phyloP scores from a whole-genome alignment of 2,329 filamentous ascomycete species.

The Calonectria multiphialidica region DNA sequence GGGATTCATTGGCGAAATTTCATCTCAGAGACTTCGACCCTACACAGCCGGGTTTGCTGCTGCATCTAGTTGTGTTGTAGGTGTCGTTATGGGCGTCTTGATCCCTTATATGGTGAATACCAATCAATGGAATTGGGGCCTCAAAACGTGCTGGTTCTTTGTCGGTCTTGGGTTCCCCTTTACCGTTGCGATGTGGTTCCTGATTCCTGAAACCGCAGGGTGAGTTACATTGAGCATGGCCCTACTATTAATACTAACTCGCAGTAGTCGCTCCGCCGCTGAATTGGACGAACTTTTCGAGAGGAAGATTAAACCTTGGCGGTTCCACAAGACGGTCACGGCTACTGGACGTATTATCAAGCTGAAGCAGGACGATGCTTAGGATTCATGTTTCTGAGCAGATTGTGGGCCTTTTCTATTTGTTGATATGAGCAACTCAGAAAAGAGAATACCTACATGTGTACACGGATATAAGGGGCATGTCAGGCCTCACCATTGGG shows the following conservation, averaged over 20 bases:
- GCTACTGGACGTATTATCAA: not conserved
- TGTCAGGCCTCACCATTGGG: no score
- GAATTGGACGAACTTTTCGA: slow-evolving; percentile 22
- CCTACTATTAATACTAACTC: not conserved
- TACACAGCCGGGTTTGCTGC: slow-evolving; percentile 47
- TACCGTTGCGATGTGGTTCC: not conserved
- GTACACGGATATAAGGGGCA: no score
- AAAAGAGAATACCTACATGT: no score
- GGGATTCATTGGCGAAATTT: slow-evolving; percentile 51
- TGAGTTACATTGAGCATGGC: not conserved
- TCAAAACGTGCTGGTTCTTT: slow-evolving; percentile 48
- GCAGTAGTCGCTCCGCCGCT: slow-evolving; percentile 4
- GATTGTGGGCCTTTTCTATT: no score
- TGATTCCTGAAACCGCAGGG: slow-evolving; percentile 5
- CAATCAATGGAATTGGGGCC: slow-evolving; percentile 45
- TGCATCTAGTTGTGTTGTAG: slow-evolving; percentile 39
- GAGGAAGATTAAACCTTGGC: slow-evolving; percentile 13
- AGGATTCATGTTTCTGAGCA: no score
- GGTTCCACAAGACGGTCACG: slow-evolving; percentile 13
- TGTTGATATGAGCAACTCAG: no score
- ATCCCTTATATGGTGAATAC: slow-evolving; percentile 48
- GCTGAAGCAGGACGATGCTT: not conserved
- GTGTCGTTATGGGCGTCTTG: slow-evolving; percentile 40
- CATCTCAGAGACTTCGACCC: slow-evolving; percentile 48
- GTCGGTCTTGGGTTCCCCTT: slow-evolving; percentile 33